phyloP scores from a whole-genome alignment of 1,139 yeast species.

The Zygoascus hellenicus region DNA sequence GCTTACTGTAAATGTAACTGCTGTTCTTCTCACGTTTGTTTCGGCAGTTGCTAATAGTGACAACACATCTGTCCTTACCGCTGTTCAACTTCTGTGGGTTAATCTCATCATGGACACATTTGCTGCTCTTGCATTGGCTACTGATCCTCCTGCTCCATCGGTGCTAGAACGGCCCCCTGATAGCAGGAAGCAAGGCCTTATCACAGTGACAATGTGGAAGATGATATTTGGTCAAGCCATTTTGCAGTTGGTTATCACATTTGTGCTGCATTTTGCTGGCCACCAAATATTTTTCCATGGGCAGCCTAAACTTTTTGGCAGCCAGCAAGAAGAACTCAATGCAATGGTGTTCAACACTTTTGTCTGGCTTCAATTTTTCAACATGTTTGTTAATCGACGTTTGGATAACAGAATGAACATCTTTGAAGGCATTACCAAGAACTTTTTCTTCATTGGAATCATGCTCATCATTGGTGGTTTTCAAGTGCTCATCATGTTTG shows the following conservation, averaged over 20 bases:
- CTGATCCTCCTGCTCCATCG: conserved; percentile 88
- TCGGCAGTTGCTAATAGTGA: conserved; percentile 82
- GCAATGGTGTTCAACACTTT: conserved; percentile 92
- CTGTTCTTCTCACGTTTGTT: conserved; percentile 86
- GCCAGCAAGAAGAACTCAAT: conserved; percentile 39
- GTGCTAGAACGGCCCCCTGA: conserved; percentile 79
- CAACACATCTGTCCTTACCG: conserved; percentile 84
- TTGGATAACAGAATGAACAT: conserved; percentile 88
- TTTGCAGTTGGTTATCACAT: conserved; percentile 73
- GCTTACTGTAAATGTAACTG: conserved; percentile 91
- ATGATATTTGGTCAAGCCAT: conserved; percentile 88
- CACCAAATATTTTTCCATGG: conserved; percentile 46
- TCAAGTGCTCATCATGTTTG: conserved; percentile 88
- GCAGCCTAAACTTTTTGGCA: conserved; percentile 3
- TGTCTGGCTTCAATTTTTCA: conserved; percentile 97
- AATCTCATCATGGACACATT: conserved; percentile 96
- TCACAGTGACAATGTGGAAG: conserved; percentile 94
- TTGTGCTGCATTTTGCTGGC: conserved; percentile 77
- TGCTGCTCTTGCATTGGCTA: conserved; percentile 96
- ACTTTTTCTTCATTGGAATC: conserved; percentile 73
- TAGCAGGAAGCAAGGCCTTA: conserved; percentile 73
- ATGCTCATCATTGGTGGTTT: conserved; percentile 69
- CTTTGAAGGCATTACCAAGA: conserved; percentile 72
- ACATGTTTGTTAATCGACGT: conserved; percentile 84
- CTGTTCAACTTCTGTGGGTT: conserved; percentile 96